phyloP scores from a whole-genome alignment of 2,329 filamentous ascomycete species.

The Fusarium temperatum region DNA sequence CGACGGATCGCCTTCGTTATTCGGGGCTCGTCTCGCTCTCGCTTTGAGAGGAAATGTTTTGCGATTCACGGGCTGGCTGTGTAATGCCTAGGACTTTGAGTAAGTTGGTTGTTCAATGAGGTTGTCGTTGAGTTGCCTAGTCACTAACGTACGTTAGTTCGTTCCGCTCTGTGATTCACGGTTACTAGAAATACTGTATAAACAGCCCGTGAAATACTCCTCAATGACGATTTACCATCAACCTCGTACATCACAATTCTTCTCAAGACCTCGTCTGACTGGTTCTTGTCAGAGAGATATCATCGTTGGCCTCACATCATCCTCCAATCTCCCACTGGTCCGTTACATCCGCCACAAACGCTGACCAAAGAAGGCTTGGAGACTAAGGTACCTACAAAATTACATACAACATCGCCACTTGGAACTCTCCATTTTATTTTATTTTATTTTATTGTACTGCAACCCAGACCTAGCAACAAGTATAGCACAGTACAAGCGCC shows the following conservation, averaged over 20 bases:
- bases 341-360: constrained; percentile 33
- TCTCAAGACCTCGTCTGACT: background rate
- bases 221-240: background rate
- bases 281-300: constrained; percentile 8
- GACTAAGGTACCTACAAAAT: constrained; percentile 13
- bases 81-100: background rate
- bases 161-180: background rate
- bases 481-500: background rate
- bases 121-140: constrained; percentile 9
- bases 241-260: background rate
- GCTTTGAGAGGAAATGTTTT: background rate
- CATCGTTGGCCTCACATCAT: constrained; percentile 11
- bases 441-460: background rate
- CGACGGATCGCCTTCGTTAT: constrained; percentile 14
- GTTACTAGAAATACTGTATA: constrained; percentile 18
- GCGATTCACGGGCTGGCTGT: constrained; percentile 17
- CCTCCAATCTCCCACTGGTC: constrained; percentile 20
- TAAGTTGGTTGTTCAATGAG: background rate
- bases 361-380: constrained; percentile 12
- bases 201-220: constrained; percentile 1
- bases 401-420: constrained; percentile 36
- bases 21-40: constrained; percentile 24
- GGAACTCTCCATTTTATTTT: background rate
- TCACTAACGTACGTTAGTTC: background rate
- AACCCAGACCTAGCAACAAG: background rate